Conservation (phyloP, 768 basidiomycete species). For the Xerocomus spinulosus region DNA sequence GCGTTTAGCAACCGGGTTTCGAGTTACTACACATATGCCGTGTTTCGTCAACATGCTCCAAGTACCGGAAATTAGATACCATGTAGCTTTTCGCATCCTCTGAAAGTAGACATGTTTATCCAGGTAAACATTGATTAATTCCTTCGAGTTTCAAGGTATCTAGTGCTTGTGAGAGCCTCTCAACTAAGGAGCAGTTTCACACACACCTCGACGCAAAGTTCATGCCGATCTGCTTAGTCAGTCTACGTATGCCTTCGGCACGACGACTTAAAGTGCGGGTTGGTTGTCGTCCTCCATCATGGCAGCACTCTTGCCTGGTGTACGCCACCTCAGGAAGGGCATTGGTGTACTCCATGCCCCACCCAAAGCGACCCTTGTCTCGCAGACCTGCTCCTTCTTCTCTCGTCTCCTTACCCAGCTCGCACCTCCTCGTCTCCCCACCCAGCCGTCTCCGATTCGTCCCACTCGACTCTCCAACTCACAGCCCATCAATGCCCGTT, state of each 20-base stretch:
- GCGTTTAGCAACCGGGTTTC: neutral
- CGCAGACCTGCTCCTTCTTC: constrained; percentile 51
- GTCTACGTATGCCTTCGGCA: constrained; percentile 15
- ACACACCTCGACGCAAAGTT: no score
- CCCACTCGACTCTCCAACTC: constrained; percentile 18
- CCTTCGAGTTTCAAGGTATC: no score
- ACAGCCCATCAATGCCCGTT: constrained; percentile 45
- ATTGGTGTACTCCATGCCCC: constrained; percentile 8
- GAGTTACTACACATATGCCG: neutral
- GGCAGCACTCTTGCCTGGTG: constrained; percentile 24
- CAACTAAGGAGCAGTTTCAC: no score
- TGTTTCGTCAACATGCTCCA: neutral
- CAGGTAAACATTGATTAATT: no score
- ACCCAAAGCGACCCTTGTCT: constrained; percentile 25
- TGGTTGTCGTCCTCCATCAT: constrained; percentile 7
- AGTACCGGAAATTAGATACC: neutral
- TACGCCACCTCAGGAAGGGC: constrained; percentile 25
- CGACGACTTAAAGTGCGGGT: neutral
- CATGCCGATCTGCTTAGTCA: constrained; percentile 19
- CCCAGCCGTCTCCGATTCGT: constrained; percentile 11
- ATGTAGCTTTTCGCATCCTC: neutral
- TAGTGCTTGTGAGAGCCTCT: no score
- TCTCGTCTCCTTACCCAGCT: constrained; percentile 49
- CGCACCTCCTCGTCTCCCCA: constrained; percentile 24
- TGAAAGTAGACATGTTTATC: no score